These are phyloP conservation scores for Russula compacta DNA, from an alignment of 768 basidiomycete species.

Conservation along the genomic window DNA sequence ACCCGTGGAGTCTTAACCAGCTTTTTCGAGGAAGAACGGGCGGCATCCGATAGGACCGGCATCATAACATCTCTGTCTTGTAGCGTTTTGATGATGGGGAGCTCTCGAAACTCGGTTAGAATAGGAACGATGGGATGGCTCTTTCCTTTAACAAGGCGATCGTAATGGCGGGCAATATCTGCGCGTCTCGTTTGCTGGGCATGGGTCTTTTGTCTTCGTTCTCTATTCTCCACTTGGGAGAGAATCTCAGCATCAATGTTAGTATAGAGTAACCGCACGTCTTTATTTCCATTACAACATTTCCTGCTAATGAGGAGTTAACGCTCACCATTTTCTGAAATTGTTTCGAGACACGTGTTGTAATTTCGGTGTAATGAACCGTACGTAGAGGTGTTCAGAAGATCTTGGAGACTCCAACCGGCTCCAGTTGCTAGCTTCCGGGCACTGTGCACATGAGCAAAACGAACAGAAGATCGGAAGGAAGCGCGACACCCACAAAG, in stretches of 20 bases:
- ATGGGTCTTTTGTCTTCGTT: slow-evolving; percentile 25
- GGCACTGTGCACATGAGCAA: neutral
- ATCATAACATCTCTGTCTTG: slow-evolving; percentile 22
- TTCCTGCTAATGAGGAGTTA: neutral
- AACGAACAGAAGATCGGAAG: neutral
- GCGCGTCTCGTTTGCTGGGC: slow-evolving; percentile 24
- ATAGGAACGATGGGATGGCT: slow-evolving; percentile 33
- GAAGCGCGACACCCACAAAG: neutral
- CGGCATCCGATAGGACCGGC: neutral
- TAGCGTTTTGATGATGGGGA: slow-evolving; percentile 37
- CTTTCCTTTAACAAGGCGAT: slow-evolving; percentile 34
- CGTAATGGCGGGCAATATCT: slow-evolving; percentile 37
- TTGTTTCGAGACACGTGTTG: neutral
- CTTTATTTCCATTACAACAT: slow-evolving; percentile 21
- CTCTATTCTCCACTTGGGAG: slow-evolving; percentile 21
- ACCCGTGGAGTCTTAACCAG: neutral
- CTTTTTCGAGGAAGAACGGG: neutral
- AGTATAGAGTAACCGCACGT: slow-evolving; percentile 23
- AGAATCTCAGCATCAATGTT: slow-evolving; percentile 27
- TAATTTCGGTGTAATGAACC: neutral
- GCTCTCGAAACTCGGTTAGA: slow-evolving; percentile 37
- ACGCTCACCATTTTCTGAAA: neutral
- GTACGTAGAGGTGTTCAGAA: slow-evolving; percentile 6
- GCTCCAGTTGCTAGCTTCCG: neutral
- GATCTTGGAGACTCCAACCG: slow-evolving; percentile 9